Evolutionary conservation across 2,329 filamentous ascomycete species (phyloP), one percentile per base, ranked within the genome.

Genomic region (Cladorrhinum sp.): DNA sequence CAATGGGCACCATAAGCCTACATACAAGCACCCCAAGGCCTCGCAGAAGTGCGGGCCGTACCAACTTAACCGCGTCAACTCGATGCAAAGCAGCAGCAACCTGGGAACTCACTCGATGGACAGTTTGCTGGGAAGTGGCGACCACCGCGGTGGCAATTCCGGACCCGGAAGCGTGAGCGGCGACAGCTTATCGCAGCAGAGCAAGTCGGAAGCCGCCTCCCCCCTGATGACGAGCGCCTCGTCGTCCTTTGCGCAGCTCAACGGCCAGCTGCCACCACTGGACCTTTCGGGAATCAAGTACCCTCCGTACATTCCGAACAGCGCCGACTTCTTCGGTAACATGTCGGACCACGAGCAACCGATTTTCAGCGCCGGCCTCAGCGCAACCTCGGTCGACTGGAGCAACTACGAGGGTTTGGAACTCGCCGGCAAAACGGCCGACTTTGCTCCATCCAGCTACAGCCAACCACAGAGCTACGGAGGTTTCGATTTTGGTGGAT

Each of bases 31-130:
- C 72, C 79, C 81, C 68, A 84, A 84, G 65, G 79, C 81, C 29
- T 80, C 84, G 27, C 84, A 87, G 65, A 86, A 87, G 71, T 82
- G 79, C 66, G 83, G 83, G 29, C 85, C 86, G 20, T 88, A 88
- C 66, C 80, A 82, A 61, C 78, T 87, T 48, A 82, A 77, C 69
- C 80, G 84, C 60, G 81, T 82, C 64, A 83, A 85, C 73, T 83
- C 84, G 20, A 77, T 84, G 64, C 80, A 84, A n/a, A n/a, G n/a
- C 72, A 78, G 83, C 73, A 74, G 77, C 71, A 79, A 79, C 70
- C 68, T 83, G 41, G 77, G 78, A 22, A 77, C 77, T 57, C 73
- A 77, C 63, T 81, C 79, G 32, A 71, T 78, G 57, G 79, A 81
- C 61, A 77, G 75, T 62, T 69, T 80, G 18, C 66, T 78, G 65